phyloP scores from a whole-genome alignment of 495 filamentous ascomycete species.

The Penicillium ochrochloron region DNA sequence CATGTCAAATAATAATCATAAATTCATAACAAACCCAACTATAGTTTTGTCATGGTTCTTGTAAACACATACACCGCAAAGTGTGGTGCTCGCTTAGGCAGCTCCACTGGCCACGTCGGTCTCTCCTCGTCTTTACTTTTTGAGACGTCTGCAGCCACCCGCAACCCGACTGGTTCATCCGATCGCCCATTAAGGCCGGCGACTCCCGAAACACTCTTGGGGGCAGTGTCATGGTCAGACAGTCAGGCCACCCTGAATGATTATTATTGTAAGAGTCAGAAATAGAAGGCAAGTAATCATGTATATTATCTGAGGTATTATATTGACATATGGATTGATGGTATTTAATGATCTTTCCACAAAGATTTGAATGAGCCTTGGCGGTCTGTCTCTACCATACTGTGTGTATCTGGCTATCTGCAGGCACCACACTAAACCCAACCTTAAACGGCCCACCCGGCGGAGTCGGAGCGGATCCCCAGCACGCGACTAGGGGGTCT shows the following conservation, averaged over 20 bases:
- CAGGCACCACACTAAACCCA: constrained; percentile 35
- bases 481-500: constrained; percentile 5
- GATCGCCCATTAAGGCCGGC: constrained; percentile 14
- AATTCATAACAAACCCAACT: not conserved
- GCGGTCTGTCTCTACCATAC: not conserved
- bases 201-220: constrained; percentile 11
- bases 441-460: constrained; percentile 33
- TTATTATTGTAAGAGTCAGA: not conserved
- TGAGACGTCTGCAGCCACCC: constrained; percentile 32
- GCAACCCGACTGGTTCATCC: constrained; percentile 19
- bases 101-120: constrained; percentile 22
- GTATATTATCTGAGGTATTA: not conserved
- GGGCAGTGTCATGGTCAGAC: not conserved
- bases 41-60: not conserved
- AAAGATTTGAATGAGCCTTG: constrained; percentile 18
- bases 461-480: constrained; percentile 10
- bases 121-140: constrained; percentile 28
- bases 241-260: not conserved
- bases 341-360: not conserved
- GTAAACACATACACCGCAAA: constrained; percentile 17
- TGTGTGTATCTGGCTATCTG: constrained; percentile 26
- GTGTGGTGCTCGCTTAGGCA: constrained; percentile 21
- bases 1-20: not conserved
- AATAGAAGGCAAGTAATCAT: not conserved
- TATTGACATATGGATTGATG: no score